Evolutionary conservation across 1,284 basidiomycete genomes (phyloP), one percentile per base, ranked within the genome.

Genomic region (Phenoliferia sp.): DNA sequence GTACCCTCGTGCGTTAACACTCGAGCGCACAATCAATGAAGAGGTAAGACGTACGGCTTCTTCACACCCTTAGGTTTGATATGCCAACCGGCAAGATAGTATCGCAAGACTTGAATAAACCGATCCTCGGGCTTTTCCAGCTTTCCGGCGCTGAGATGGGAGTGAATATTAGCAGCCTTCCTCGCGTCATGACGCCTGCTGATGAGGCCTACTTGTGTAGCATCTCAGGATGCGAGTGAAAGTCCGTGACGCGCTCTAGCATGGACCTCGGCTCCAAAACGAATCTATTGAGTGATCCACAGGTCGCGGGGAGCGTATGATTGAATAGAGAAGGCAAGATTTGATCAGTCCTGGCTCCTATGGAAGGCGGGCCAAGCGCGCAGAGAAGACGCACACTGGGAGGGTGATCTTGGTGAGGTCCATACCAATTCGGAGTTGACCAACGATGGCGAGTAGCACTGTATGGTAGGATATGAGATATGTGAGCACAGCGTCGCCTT

Each of bases 31-130:
- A 31, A 39, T 31, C 34, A 17, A 55, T 19, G 28, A 31, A 17
- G 52, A 33, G n/a, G 31, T n/a, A 10, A 10, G 52, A 65, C 88
- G 80, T 76, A 94, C 86, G 95, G 95, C 82, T 99, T 99, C 89
- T 99, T 99, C 72, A 99, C 96, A 70, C 95, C 95, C 80, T 94
- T 96, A 52, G 95, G 94, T 81, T 99, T 98, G 82, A 98, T 96
- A 80, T 99, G 96, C 95, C 95, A 99, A 56, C 95, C 95, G n/a
- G 92, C 90, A 56, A 98, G 87, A 78, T 98, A 99, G 80, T 96
- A 98, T 66, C 91, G 89, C 61, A 97, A 84, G 4, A 98, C 91
- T 65, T 88, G 85, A 71, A 97, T 84, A 80, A 98, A 98, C 48
- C 96, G 85, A 77, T 96, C 92, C 78, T 96, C 90, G 39, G 92